phyloP scores from a whole-genome alignment of 1,284 basidiomycete species.

The Cutaneotrichosporon cutaneum region DNA sequence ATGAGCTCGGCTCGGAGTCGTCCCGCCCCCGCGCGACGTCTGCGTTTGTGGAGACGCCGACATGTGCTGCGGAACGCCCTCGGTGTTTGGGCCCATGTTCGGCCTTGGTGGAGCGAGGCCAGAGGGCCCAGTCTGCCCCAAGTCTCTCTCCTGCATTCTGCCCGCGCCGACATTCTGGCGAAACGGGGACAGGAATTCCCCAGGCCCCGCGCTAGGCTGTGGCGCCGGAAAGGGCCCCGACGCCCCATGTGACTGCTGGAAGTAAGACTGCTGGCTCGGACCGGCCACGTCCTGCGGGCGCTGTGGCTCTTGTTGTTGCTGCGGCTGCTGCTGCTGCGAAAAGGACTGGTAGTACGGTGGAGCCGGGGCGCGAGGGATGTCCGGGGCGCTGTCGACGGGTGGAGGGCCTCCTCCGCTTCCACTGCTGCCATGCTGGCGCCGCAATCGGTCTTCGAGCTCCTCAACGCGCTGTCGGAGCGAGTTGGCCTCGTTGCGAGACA shows the following conservation, averaged over 20 bases:
- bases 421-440: no score
- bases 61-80: background rate
- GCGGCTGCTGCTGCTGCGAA: background rate
- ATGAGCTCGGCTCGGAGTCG: background rate
- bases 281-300: background rate
- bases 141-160: no score
- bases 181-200: background rate
- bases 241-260: background rate
- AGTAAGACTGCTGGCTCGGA: background rate
- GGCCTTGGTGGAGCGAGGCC: background rate
- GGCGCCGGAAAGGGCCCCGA: background rate
- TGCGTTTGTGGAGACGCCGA: background rate
- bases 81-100: background rate
- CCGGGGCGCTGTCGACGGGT: background rate
- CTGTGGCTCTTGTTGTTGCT: background rate
- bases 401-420: background rate
- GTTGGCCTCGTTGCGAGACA: constrained; percentile 33
- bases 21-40: background rate
- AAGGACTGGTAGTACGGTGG: background rate
- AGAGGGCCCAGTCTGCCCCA: background rate
- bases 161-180: background rate
- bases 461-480: constrained; percentile 32
- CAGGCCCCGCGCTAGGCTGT: background rate
- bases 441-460: constrained; percentile 25
- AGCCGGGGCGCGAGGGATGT: background rate